Evolutionary conservation across 306 rosid species (phyloP).

Genomic region (Ammopiptanthus mongolicus): DNA sequence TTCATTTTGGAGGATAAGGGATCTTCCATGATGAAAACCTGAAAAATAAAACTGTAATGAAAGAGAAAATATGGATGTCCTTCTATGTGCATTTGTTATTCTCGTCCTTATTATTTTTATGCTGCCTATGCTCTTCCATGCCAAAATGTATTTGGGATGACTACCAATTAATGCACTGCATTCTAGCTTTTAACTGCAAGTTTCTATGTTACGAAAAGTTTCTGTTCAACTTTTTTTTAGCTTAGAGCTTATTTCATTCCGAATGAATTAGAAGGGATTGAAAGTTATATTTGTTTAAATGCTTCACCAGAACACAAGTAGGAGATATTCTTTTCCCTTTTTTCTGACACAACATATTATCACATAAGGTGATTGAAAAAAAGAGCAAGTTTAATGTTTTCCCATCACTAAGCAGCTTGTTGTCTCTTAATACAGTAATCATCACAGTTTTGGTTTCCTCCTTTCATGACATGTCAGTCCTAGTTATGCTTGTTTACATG

Average conservation of each 20-base stretch:
- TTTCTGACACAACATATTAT: not conserved
- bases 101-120: not conserved
- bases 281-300: not conserved
- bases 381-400: not conserved
- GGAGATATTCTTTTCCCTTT: not conserved
- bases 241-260: not conserved
- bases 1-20: not conserved
- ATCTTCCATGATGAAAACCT: not conserved
- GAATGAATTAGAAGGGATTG: not conserved
- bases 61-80: not conserved
- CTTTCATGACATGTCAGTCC: not conserved
- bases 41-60: not conserved
- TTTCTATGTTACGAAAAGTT: not conserved
- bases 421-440: not conserved
- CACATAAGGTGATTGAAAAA: not conserved
- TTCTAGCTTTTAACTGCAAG: not conserved
- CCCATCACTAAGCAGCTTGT: not conserved
- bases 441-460: not conserved
- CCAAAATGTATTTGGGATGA: not conserved
- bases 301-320: not conserved
- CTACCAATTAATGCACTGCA: not conserved
- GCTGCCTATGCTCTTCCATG: constrained; percentile 5
- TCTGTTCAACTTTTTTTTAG: not conserved
- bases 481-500: not conserved
- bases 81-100: not conserved